Evolutionary conservation across 2,329 filamentous ascomycete species (phyloP).

Genomic region (Curvularia sp.): DNA sequence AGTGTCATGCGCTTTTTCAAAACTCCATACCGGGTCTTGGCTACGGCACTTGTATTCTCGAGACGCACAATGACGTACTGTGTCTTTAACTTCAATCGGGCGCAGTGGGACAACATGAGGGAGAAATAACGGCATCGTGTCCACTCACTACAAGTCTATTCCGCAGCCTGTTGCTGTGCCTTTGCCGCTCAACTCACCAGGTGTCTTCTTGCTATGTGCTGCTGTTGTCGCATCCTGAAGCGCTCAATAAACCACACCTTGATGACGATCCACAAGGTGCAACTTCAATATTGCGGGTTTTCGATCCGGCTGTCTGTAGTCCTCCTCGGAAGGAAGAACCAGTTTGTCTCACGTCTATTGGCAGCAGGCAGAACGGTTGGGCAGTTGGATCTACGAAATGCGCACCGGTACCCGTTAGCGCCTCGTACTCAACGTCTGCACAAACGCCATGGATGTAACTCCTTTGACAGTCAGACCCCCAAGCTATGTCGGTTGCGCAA

Average conservation of each 20-base stretch:
- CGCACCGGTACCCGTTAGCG: constrained; percentile 12
- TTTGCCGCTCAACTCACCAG: neutral
- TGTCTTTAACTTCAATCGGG: neutral
- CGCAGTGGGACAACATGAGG: neutral
- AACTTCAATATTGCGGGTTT: neutral
- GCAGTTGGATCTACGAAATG: constrained; percentile 12
- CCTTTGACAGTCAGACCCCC: constrained; percentile 10
- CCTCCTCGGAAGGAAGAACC: neutral
- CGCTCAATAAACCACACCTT: neutral
- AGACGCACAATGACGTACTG: neutral
- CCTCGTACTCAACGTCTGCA: constrained; percentile 15
- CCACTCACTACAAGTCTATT: neutral
- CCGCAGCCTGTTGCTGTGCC: neutral
- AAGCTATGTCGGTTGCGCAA: constrained; percentile 11
- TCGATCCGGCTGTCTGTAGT: neutral
- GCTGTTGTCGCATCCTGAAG: neutral
- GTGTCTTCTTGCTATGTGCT: neutral
- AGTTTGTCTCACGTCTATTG: constrained; percentile 3
- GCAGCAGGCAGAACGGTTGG: constrained; percentile 8
- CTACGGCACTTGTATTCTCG: neutral
- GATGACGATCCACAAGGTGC: neutral
- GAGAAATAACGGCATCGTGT: neutral
- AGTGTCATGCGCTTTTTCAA: constrained; percentile 10
- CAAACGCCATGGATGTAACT: constrained; percentile 11
- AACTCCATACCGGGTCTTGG: constrained; percentile 7